Evolutionary conservation across 108 stramenopile genomes (phyloP).

Genomic region (Nannochloropsis oceanica): DNA sequence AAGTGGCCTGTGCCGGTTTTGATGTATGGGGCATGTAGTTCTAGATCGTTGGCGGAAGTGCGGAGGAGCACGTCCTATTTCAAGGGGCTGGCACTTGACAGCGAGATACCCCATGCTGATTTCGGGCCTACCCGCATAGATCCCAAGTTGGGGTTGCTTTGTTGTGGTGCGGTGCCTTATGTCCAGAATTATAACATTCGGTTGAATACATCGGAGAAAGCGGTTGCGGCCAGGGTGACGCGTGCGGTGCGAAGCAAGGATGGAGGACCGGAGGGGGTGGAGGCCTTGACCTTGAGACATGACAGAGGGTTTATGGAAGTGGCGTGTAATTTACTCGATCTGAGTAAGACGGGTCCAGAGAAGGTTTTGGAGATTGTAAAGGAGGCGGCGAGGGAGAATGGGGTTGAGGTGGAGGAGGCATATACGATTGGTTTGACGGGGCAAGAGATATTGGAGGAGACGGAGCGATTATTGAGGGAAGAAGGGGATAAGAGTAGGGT

Average conservation of each 20-base stretch:
- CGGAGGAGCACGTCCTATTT: not conserved
- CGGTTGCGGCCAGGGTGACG: not conserved
- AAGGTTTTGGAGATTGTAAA: not conserved
- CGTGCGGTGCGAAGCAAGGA: not conserved
- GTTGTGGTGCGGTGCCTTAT: not conserved
- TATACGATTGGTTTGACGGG: not conserved
- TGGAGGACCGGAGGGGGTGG: not conserved
- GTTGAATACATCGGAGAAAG: not conserved
- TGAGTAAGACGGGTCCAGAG: not conserved
- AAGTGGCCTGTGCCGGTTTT: not conserved
- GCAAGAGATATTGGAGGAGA: not conserved
- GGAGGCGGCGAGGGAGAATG: not conserved
- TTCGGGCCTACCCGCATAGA: not conserved
- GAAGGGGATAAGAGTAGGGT: too few relatives aligned
- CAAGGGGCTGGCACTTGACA: not conserved
- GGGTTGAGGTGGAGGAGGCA: not conserved
- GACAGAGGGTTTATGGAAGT: not conserved
- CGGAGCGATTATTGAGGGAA: not conserved
- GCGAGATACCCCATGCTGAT: not conserved
- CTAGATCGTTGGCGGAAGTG: not conserved
- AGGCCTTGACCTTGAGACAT: not conserved
- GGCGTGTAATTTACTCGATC: not conserved
- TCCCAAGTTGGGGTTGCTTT: not conserved
- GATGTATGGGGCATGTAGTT: not conserved
- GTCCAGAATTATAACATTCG: not conserved